Percentiles rank a stretch among this genome's conserved stretches.
Conservation (phyloP, 163 green algal genomes). For the Coccomyxa subellipsoidea region DNA sequence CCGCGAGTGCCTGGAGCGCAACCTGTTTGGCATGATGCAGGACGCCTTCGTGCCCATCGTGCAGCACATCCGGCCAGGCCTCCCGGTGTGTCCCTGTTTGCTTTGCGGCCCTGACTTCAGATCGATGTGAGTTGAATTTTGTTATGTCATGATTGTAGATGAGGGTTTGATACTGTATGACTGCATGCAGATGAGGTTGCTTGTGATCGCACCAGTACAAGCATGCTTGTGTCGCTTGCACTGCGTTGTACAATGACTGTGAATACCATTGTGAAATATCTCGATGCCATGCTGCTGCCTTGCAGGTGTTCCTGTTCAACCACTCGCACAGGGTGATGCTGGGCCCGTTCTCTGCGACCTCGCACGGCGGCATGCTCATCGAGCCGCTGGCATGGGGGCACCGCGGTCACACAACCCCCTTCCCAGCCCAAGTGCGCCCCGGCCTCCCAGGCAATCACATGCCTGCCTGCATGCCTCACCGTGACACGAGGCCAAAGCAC, state of each 20-base stretch:
- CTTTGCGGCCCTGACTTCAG: not conserved
- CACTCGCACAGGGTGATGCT: not conserved
- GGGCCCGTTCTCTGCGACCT: not conserved
- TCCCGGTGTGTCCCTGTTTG: not conserved
- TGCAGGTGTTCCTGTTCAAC: conserved; percentile 1
- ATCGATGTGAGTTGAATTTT: not conserved
- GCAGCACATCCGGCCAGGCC: not conserved
- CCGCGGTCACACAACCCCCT: not conserved
- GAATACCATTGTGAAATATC: too few species aligned
- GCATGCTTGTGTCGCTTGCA: too few species aligned
- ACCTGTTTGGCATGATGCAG: conserved; percentile 3
- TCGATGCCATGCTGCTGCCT: not conserved
- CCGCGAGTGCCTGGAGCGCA: not conserved
- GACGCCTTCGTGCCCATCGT: conserved; percentile 7
- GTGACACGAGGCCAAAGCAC: too few species aligned
- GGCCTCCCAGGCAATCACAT: not conserved
- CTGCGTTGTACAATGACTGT: too few species aligned
- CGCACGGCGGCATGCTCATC: not conserved
- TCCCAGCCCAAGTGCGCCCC: not conserved
- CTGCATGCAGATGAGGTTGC: too few species aligned
- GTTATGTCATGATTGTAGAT: not conserved
- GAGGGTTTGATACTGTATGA: too few species aligned
- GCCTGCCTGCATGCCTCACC: not conserved
- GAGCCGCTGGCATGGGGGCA: not conserved
- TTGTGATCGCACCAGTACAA: too few species aligned